Evolutionary conservation across 306 rosid genomes (phyloP).

Genomic region (Castanea crenata): DNA sequence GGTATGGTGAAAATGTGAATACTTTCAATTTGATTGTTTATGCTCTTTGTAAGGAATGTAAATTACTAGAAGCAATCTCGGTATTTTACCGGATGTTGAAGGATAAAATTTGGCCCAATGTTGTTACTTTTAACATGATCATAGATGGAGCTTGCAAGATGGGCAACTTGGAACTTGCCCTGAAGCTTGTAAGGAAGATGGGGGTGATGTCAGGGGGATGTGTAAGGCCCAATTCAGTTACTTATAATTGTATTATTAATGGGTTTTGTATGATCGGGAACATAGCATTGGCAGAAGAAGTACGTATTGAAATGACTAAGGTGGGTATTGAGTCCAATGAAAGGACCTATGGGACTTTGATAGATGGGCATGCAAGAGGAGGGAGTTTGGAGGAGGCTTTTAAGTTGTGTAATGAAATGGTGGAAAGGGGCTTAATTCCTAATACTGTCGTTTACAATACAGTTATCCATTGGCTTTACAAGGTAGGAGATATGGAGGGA

Average conservation of each 20-base stretch:
- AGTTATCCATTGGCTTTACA: constrained; percentile 49
- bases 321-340: constrained; percentile 33
- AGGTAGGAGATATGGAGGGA: constrained; percentile 42
- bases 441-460: constrained; percentile 50
- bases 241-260: constrained; percentile 50
- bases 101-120: constrained; percentile 42
- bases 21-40: constrained; percentile 52
- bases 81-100: constrained; percentile 50
- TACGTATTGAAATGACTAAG: constrained; percentile 38
- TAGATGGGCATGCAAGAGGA: constrained; percentile 49
- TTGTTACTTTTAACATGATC: constrained; percentile 57
- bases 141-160: constrained; percentile 48
- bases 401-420: constrained; percentile 50
- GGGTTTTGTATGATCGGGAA: constrained; percentile 52
- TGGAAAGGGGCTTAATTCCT: constrained; percentile 47
- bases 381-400: constrained; percentile 57
- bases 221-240: constrained; percentile 40
- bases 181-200: constrained; percentile 45
- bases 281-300: constrained; percentile 38
- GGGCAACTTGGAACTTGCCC: constrained; percentile 46
- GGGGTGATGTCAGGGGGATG: constrained; percentile 30
- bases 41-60: constrained; percentile 53
- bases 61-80: constrained; percentile 43
- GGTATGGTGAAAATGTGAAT: constrained; percentile 46
- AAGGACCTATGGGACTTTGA: constrained; percentile 51